phyloP scores from a whole-genome alignment of 2,329 filamentous ascomycete species.

The Hypoxylon sp. region DNA sequence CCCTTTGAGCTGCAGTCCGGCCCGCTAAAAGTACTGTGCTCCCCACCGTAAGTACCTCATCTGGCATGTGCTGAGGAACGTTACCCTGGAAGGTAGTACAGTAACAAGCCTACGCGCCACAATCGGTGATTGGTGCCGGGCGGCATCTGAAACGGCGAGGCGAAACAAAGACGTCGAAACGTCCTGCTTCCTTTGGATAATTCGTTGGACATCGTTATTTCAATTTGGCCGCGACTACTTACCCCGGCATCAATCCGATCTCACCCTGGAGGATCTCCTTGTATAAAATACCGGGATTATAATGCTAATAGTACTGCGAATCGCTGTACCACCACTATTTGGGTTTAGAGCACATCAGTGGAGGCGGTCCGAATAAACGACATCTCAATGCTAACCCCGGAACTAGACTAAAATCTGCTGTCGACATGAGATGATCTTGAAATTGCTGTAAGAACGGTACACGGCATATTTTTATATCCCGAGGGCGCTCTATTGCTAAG shows the following conservation, averaged over 20 bases:
- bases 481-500: slow-evolving; percentile 4
- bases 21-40: slow-evolving; percentile 20
- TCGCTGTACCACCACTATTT: slow-evolving; percentile 6
- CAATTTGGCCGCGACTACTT: slow-evolving; percentile 17
- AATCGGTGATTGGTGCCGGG: slow-evolving; percentile 22
- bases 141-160: slow-evolving; percentile 44
- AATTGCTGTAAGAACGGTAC: background rate
- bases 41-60: slow-evolving; percentile 21
- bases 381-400: background rate
- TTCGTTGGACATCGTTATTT: slow-evolving; percentile 37
- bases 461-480: slow-evolving; percentile 1
- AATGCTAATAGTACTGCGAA: background rate
- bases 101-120: slow-evolving; percentile 41
- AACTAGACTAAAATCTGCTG: slow-evolving; percentile 9
- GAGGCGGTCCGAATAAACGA: slow-evolving; percentile 15
- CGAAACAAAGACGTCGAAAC: slow-evolving; percentile 41
- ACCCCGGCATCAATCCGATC: slow-evolving; percentile 15
- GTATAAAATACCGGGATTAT: background rate
- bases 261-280: slow-evolving; percentile 14
- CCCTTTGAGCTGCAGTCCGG: slow-evolving; percentile 19
- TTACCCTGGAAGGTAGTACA: slow-evolving; percentile 13
- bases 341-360: background rate
- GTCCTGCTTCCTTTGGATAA: slow-evolving; percentile 37
- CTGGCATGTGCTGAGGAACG: slow-evolving; percentile 23
- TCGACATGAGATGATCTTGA: slow-evolving; percentile 12